A percentile compares a stretch with the other conserved stretches of the same genome.
These are phyloP conservation scores for Lycium ferocissimum DNA, from an alignment of 257 asterid genomes.

Conservation along the genomic window DNA sequence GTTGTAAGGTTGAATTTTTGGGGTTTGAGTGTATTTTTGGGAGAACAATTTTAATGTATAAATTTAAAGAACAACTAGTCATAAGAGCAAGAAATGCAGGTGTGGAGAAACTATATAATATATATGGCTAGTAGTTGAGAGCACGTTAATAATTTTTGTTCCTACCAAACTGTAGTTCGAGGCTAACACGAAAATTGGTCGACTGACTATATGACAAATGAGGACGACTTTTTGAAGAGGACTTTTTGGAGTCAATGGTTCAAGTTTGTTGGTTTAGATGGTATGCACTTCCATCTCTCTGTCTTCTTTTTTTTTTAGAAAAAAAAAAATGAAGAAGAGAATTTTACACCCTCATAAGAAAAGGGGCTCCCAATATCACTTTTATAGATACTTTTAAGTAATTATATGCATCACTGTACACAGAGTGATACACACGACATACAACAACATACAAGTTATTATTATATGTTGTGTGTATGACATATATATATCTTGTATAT, in stretches of 20 bases:
- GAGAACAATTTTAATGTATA: background rate
- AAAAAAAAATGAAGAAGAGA: no score
- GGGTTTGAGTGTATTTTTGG: background rate
- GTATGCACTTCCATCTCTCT: no score
- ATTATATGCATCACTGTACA: no score
- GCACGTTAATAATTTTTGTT: slow-evolving; percentile 33
- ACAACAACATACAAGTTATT: no score
- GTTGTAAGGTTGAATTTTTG: background rate
- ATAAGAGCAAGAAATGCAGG: background rate
- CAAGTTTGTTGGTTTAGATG: no score
- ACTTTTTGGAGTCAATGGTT: background rate
- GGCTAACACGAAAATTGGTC: slow-evolving; percentile 34
- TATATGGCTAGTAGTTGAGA: slow-evolving; percentile 27
- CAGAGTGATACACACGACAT: no score
- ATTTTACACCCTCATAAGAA: no score
- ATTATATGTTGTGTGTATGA: no score
- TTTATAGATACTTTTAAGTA: no score
- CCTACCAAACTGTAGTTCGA: background rate
- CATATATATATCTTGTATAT: no score
- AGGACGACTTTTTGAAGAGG: background rate
- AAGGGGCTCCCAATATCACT: no score
- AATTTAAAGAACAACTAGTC: background rate
- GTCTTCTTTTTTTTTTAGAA: no score
- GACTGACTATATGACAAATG: background rate
- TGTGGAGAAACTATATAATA: background rate